phyloP scores from a whole-genome alignment of 2,329 filamentous ascomycete genomes.

The Cercospora nicotianae region DNA sequence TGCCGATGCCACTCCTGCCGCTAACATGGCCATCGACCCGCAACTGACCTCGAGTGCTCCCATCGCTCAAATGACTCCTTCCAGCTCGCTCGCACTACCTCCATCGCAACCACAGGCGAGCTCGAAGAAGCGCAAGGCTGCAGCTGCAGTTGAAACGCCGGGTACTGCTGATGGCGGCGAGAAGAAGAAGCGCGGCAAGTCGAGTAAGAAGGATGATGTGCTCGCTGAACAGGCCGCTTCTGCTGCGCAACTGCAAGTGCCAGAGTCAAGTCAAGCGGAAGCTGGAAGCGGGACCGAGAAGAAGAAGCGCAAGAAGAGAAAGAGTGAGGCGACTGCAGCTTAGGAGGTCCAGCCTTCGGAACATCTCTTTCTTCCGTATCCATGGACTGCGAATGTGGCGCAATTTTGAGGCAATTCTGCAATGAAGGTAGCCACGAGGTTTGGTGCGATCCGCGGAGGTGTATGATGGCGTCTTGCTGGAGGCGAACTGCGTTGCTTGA shows the following conservation, averaged over 20 bases:
- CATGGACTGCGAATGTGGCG: background rate
- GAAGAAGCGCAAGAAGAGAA: constrained; percentile 39
- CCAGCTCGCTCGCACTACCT: constrained; percentile 21
- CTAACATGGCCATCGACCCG: constrained; percentile 18
- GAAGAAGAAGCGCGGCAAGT: constrained; percentile 38
- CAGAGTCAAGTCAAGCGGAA: constrained; percentile 20
- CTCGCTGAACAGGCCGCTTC: constrained; percentile 12
- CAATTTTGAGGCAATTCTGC: background rate
- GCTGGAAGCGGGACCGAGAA: constrained; percentile 27
- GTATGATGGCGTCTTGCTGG: background rate
- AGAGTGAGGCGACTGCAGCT: constrained; percentile 29
- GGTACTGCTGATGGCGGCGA: constrained; percentile 26
- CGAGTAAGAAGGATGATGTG: constrained; percentile 31
- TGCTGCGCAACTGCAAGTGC: constrained; percentile 17
- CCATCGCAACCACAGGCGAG: constrained; percentile 22
- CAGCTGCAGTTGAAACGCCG: constrained; percentile 25
- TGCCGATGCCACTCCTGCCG: constrained; percentile 30
- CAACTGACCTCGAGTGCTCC: constrained; percentile 4
- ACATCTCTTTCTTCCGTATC: background rate
- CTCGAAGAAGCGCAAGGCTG: constrained; percentile 35
- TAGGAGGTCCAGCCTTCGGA: background rate
- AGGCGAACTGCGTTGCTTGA: background rate
- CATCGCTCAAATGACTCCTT: constrained; percentile 15
- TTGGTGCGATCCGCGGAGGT: background rate
- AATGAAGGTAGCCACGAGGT: background rate